These are phyloP conservation scores for Blastobotrys capitulatus DNA, from an alignment of 1,139 yeast genomes.

Conservation along the genomic window DNA sequence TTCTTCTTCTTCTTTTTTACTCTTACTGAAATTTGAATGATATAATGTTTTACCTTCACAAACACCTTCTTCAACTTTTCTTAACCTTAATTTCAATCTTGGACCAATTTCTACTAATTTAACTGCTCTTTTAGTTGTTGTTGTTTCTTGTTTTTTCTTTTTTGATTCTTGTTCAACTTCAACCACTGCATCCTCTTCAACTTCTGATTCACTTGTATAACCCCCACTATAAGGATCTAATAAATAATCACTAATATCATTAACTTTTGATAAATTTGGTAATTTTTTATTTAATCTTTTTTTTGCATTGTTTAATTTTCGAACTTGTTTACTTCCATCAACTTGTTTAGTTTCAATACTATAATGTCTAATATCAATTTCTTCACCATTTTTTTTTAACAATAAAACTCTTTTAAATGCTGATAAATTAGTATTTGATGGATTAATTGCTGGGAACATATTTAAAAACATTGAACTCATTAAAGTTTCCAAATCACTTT, in stretches of 20 bases:
- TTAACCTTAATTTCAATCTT: conserved; percentile 64
- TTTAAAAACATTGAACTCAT: conserved; percentile 89
- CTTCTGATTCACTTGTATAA: conserved; percentile 86
- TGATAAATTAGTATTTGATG: conserved; percentile 72
- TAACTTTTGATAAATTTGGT: conserved; percentile 65
- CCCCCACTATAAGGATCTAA: conserved; percentile 79
- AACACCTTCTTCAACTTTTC: conserved; percentile 90
- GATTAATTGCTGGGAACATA: conserved; percentile 88
- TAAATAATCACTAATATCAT: conserved; percentile 77
- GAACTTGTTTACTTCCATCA: conserved; percentile 75
- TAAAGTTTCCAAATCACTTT: conserved; percentile 55
- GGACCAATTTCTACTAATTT: conserved; percentile 94
- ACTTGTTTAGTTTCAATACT: conserved; percentile 83
- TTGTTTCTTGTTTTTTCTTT: conserved; percentile 22
- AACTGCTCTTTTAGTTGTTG: conserved; percentile 74
- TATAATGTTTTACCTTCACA: conserved; percentile 81
- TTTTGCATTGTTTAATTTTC: conserved; percentile 60
- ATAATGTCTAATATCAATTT: conserved; percentile 85
- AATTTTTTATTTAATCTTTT: conserved; percentile 48
- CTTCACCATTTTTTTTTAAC: conserved; percentile 65
- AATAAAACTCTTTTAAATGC: conserved; percentile 80
- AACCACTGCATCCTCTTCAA: conserved; percentile 85
- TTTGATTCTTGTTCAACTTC: conserved; percentile 51
- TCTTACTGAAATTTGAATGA: conserved; percentile 64
- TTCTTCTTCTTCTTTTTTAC: conserved; percentile 51